phyloP scores from a whole-genome alignment of 805 yeast genomes.

The Saccharomycopsis amapae region DNA sequence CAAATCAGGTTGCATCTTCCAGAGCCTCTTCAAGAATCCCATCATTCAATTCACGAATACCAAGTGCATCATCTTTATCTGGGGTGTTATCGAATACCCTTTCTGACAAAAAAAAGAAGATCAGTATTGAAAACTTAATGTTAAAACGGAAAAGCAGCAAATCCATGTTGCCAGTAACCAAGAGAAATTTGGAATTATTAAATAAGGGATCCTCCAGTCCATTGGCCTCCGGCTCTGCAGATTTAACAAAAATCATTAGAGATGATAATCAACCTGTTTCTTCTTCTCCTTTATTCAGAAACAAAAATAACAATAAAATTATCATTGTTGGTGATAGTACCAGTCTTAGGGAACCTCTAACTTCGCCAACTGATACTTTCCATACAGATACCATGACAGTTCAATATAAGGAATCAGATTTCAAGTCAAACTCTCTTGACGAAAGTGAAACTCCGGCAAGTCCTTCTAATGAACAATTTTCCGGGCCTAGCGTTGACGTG shows the following conservation, averaged over 20 bases:
- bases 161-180: constrained; percentile 3
- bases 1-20: background rate
- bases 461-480: background rate
- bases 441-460: background rate
- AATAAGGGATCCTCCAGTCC: background rate
- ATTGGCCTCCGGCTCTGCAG: background rate
- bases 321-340: background rate
- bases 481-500: background rate
- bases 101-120: background rate
- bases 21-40: constrained; percentile 6
- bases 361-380: constrained; percentile 1
- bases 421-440: background rate
- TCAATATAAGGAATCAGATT: background rate
- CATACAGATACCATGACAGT: constrained; percentile 2
- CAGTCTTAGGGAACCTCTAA: background rate
- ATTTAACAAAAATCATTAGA: too few species aligned
- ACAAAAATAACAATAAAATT: too few species aligned
- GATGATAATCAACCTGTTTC: too few species aligned
- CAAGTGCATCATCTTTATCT: background rate
- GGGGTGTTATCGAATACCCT: background rate
- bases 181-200: constrained; percentile 1
- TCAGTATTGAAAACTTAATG: constrained; percentile 2
- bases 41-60: background rate
- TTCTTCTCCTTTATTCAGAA: too few species aligned
- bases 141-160: constrained; percentile 2